These are phyloP conservation scores for Austroboletus novae-zelandiae DNA, from an alignment of 1,284 basidiomycete genomes.

Conservation along the genomic window DNA sequence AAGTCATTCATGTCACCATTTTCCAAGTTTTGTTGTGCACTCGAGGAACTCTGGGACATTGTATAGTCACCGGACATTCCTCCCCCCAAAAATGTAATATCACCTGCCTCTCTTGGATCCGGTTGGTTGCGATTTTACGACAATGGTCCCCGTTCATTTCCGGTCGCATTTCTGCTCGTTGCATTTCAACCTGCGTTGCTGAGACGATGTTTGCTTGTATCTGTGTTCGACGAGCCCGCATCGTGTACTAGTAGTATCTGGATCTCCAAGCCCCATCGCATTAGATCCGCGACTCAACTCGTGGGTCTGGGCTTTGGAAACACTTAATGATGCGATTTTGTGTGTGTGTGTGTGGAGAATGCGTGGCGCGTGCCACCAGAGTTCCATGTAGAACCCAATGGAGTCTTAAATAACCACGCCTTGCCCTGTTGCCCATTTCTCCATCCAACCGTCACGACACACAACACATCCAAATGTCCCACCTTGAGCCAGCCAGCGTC, in stretches of 20 bases:
- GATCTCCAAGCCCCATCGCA: conserved; percentile 31
- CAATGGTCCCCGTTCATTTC: conserved; percentile 7
- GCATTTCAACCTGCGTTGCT: conserved; percentile 40
- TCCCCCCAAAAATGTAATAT: conserved; percentile 14
- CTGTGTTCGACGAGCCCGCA: conserved; percentile 13
- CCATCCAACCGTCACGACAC: not conserved
- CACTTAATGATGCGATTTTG: conserved; percentile 32
- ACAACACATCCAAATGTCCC: conserved; percentile 23
- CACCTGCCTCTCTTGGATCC: not conserved
- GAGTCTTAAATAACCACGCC: conserved; percentile 10
- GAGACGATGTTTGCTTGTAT: conserved; percentile 16
- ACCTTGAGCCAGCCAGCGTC: conserved; percentile 37
- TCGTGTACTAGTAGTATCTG: conserved; percentile 32
- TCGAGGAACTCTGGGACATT: conserved; percentile 63
- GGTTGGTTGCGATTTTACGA: no score
- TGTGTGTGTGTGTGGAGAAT: not conserved
- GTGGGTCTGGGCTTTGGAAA: conserved; percentile 30
- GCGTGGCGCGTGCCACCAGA: not conserved
- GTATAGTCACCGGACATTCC: conserved; percentile 33
- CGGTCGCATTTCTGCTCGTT: conserved; percentile 13
- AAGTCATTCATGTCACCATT: conserved; percentile 4
- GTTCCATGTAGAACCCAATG: no score
- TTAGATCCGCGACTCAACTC: conserved; percentile 34
- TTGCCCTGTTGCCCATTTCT: not conserved
- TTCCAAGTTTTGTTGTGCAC: conserved; percentile 65